These are phyloP conservation scores for Trifolium fragiferum DNA, from an alignment of 306 rosid genomes.

Conservation along the genomic window DNA sequence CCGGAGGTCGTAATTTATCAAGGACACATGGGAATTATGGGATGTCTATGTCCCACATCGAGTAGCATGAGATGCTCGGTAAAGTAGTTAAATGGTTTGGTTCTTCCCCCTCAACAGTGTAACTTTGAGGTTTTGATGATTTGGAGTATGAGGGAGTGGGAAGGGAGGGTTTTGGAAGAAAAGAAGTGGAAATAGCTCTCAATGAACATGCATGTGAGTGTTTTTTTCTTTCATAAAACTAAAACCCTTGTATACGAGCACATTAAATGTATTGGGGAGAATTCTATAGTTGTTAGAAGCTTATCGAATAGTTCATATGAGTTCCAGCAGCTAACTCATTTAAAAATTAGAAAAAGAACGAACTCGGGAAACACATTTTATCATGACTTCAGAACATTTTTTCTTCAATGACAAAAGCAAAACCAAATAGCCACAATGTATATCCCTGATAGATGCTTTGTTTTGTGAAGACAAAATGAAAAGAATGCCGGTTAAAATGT, in stretches of 20 bases:
- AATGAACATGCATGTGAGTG: background rate
- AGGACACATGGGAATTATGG: background rate
- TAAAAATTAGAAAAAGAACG: background rate
- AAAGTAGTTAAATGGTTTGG: background rate
- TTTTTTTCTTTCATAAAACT: background rate
- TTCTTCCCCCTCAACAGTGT: background rate
- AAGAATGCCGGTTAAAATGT: constrained; percentile 26
- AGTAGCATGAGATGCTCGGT: background rate
- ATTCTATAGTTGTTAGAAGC: background rate
- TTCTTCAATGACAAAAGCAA: background rate
- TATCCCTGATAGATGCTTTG: background rate
- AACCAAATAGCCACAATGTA: background rate
- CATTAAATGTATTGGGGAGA: background rate
- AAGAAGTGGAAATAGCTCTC: background rate
- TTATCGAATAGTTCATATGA: background rate
- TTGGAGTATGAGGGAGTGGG: background rate
- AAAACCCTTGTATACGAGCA: background rate
- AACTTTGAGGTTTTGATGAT: background rate
- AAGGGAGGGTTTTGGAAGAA: background rate
- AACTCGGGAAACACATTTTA: background rate
- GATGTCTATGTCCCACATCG: background rate
- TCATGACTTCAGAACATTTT: background rate
- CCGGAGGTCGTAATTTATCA: background rate
- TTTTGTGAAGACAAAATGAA: constrained; percentile 20
- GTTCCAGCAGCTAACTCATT: background rate